These are phyloP conservation scores for Ustilago bromivora DNA, from an alignment of 1,284 basidiomycete species.

Conservation along the genomic window DNA sequence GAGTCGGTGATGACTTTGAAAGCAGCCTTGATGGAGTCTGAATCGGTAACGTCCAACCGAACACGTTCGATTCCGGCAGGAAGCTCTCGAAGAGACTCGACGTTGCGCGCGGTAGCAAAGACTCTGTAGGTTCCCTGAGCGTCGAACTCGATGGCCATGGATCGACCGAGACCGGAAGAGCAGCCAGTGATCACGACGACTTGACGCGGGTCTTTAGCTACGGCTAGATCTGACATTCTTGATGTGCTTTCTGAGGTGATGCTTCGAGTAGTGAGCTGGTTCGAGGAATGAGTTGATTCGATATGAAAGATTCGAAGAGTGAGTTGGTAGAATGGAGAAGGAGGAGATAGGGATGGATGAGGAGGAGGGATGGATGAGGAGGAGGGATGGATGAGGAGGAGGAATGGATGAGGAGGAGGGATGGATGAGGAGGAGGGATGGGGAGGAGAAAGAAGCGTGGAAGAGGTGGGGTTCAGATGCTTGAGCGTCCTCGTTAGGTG, in stretches of 20 bases:
- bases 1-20: constrained; percentile 41
- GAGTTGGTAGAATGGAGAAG: too few relatives aligned
- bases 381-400: too few relatives aligned
- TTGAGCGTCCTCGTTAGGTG: not conserved
- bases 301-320: too few relatives aligned
- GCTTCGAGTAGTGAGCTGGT: not conserved
- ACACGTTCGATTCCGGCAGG: constrained; percentile 55
- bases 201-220: constrained; percentile 38
- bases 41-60: constrained; percentile 56
- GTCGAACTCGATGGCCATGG: constrained; percentile 58
- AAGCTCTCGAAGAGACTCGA: constrained; percentile 49
- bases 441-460: not conserved
- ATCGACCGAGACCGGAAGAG: constrained; percentile 57
- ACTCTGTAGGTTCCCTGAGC: constrained; percentile 46
- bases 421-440: not conserved
- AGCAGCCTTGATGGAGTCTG: constrained; percentile 41
- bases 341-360: not conserved
- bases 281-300: not conserved
- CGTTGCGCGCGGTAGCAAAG: constrained; percentile 60
- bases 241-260: too few relatives aligned
- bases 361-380: not conserved
- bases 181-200: constrained; percentile 63
- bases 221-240: constrained; percentile 29
- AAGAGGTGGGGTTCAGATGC: not conserved
- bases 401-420: not conserved